These are phyloP conservation scores for Plantago coronopus DNA, from an alignment of 305 asterid species.

Conservation along the genomic window DNA sequence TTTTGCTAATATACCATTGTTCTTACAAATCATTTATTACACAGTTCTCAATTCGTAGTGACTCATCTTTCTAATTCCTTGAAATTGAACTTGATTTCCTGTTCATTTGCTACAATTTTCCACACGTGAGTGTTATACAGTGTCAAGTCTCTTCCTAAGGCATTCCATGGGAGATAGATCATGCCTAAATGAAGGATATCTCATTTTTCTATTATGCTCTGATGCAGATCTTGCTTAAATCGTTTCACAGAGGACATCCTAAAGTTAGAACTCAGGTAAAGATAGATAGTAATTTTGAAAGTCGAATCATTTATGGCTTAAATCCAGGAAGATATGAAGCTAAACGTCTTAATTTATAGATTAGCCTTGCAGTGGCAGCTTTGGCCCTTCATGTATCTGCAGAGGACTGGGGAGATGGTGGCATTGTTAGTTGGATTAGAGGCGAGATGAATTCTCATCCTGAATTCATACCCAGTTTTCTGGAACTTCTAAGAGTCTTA, in stretches of 20 bases:
- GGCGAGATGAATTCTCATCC: conserved; percentile 89
- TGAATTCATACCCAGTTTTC: conserved; percentile 86
- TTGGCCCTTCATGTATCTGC: conserved; percentile 95
- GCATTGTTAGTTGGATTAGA: conserved; percentile 81
- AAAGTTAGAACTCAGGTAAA: conserved; percentile 97
- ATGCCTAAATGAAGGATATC: conserved; percentile 9
- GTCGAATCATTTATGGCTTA: conserved; percentile 21
- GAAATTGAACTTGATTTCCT: conserved; percentile 4
- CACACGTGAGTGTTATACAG: conserved; percentile 7
- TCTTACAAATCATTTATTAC: conserved; percentile 11
- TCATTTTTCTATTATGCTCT: conserved; percentile 21
- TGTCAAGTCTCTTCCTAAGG: conserved; percentile 8
- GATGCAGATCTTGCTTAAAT: conserved; percentile 83
- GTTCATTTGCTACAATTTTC: conserved; percentile 14
- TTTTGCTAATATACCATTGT: conserved; percentile 17
- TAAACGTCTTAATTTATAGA: conserved; percentile 61
- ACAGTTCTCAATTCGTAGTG: conserved; percentile 14
- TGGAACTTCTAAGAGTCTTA: conserved; percentile 91
- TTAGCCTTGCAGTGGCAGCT: conserved; percentile 99
- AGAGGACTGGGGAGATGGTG: conserved; percentile 96
- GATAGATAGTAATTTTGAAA: conserved; percentile 14
- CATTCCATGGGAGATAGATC: conserved; percentile 17
- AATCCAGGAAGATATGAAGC: conserved; percentile 27
- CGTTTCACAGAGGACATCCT: conserved; percentile 90
- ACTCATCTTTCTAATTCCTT: conserved; percentile 12